phyloP scores from a whole-genome alignment of 1,284 basidiomycete species.

The Amylostereum chailletii region DNA sequence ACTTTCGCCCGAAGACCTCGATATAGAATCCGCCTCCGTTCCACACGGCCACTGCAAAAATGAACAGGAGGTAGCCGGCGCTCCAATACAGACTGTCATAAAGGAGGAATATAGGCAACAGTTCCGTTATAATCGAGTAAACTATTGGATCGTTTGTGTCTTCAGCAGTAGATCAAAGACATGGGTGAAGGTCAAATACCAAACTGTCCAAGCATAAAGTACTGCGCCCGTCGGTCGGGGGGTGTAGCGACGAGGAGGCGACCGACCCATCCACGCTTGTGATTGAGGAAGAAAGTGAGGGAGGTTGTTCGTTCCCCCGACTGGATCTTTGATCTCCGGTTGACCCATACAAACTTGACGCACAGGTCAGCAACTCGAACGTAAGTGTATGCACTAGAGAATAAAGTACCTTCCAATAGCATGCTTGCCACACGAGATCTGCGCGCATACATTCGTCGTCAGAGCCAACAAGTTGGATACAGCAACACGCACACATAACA shows the following conservation, averaged over 20 bases:
- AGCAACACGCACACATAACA: background rate
- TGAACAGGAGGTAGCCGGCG: background rate
- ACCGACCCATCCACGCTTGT: conserved; percentile 1
- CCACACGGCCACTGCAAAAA: background rate
- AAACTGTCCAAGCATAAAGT: conserved; percentile 1
- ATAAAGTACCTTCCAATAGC: background rate
- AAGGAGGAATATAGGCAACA: background rate
- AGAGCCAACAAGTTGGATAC: too few species aligned
- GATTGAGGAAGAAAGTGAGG: background rate
- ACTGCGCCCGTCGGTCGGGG: background rate
- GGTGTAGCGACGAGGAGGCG: background rate
- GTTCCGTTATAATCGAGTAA: background rate
- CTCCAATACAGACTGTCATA: conserved; percentile 1
- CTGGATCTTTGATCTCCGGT: background rate
- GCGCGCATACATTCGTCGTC: background rate
- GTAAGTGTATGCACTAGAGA: background rate
- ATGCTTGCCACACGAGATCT: background rate
- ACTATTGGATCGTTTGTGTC: background rate
- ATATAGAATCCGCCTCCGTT: background rate
- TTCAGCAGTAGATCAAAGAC: background rate
- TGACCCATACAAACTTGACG: conserved; percentile 1
- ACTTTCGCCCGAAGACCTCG: conserved; percentile 1
- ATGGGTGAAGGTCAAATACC: background rate
- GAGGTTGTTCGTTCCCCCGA: conserved; percentile 1
- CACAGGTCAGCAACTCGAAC: background rate